Evolutionary conservation across 2,329 filamentous ascomycete genomes (phyloP), one percentile per base, ranked within the genome.

Genomic region (Canariomyces notabilis): DNA sequence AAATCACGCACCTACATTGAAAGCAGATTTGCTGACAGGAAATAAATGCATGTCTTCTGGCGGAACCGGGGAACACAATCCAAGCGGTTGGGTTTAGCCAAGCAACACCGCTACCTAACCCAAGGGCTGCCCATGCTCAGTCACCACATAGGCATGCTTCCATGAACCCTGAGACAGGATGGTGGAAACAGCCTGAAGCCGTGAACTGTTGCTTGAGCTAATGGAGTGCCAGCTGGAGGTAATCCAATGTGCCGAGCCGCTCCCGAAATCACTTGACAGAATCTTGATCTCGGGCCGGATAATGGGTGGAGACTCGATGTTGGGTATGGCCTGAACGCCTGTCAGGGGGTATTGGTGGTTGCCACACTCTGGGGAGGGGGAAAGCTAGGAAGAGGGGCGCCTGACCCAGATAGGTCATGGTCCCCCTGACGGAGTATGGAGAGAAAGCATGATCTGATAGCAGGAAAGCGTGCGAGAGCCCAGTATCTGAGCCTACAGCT

Each of bases 1-100:
- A 59, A 61, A 60, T 60, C 48, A 56, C 58, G 57, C 57, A 59
- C 45, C 42, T 21, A 50, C 37, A 23, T n/a, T n/a, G n/a, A n/a
- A n/a, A n/a, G n/a, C 38, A 22, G 46, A 22, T 15, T 37, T 22
- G 23, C 38, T 38, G 37, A 34, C 43, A 29, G 43, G 37, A 5
- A 33, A 26, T n/a, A n/a, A n/a, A n/a, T n/a, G n/a, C n/a, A n/a
- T n/a, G 43, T 36, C 9, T 26, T 16, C n/a, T 9, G 22, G 3
- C 29, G 34, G 26, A 19, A 16, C 39, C 32, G 45, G 41, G 44
- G 26, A 19, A 26, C 34, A 29, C 20, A 50, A 46, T 31, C 55
- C 51, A 35, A 45, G 42, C 32, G 45, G 46, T 45, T 23, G 53
- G 51, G 52, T 43, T 47, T 40, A 38, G 45, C 53, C 51, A 51